These are phyloP conservation scores for Sutorius eximius DNA, from an alignment of 1,284 basidiomycete species.

Conservation along the genomic window DNA sequence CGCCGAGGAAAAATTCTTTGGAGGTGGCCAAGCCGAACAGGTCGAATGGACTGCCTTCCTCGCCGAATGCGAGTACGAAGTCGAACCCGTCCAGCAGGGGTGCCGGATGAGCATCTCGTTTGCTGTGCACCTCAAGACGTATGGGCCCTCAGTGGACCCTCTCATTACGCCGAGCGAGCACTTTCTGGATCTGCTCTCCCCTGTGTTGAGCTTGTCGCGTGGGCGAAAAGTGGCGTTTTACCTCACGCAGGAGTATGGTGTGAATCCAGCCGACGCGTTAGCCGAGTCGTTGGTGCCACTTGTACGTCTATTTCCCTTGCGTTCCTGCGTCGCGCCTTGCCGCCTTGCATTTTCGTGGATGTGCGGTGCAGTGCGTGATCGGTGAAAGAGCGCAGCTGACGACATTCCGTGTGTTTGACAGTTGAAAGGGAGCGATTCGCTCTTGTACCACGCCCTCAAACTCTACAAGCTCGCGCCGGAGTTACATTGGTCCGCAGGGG, in stretches of 20 bases:
- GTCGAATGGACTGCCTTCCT: conserved; percentile 76
- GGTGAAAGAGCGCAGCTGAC: conserved; percentile 22
- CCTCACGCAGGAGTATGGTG: conserved; percentile 65
- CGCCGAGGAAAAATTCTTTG: conserved; percentile 59
- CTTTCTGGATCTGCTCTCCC: conserved; percentile 68
- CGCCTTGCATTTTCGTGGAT: conserved; percentile 2
- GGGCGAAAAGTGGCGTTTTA: conserved; percentile 72
- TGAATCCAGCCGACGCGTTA: conserved; percentile 67
- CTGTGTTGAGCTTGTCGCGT: conserved; percentile 66
- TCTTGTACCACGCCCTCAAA: conserved; percentile 74
- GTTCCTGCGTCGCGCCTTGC: conserved; percentile 5
- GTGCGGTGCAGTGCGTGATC: conserved; percentile 7
- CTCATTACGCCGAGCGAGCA: conserved; percentile 69
- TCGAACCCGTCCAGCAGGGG: conserved; percentile 68
- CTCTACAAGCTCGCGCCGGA: conserved; percentile 71
- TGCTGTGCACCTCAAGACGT: conserved; percentile 65
- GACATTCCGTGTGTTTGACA: conserved; percentile 29
- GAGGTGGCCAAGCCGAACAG: conserved; percentile 61
- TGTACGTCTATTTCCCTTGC: conserved; percentile 45
- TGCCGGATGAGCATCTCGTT: conserved; percentile 69
- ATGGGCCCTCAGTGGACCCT: conserved; percentile 61
- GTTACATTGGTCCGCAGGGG: conserved; percentile 76
- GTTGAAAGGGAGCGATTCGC: conserved; percentile 74
- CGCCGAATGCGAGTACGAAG: conserved; percentile 70
- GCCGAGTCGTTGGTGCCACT: conserved; percentile 70